Evolutionary conservation across 2,329 filamentous ascomycete species (phyloP).

Genomic region (Amylocarpus encephaloides): DNA sequence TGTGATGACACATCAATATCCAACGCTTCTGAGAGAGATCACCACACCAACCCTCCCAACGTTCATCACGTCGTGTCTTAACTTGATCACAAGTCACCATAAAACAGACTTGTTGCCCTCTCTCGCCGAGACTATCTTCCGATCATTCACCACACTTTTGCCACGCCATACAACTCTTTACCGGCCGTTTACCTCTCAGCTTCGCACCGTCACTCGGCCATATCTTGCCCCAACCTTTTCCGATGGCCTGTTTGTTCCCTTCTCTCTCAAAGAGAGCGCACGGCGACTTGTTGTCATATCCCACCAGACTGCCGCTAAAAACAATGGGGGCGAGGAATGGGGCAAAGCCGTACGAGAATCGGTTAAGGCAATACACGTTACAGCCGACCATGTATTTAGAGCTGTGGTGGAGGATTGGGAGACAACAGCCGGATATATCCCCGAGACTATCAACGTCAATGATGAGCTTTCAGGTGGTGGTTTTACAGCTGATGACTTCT

Average conservation of each 20-base stretch:
- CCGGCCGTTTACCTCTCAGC: slow-evolving; percentile 65
- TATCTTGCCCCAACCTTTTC: slow-evolving; percentile 60
- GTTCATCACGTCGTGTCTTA: slow-evolving; percentile 68
- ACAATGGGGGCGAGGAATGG: slow-evolving; percentile 74
- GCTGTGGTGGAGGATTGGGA: slow-evolving; percentile 79
- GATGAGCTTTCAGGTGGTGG: slow-evolving; percentile 43
- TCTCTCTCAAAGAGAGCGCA: slow-evolving; percentile 49
- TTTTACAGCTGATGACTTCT: slow-evolving; percentile 45
- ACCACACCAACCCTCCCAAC: slow-evolving; percentile 73
- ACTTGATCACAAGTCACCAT: slow-evolving; percentile 47
- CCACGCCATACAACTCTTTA: slow-evolving; percentile 80
- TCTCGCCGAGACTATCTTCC: slow-evolving; percentile 62
- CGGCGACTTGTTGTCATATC: slow-evolving; percentile 63
- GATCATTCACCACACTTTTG: slow-evolving; percentile 64
- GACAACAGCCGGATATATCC: slow-evolving; percentile 48
- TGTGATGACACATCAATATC: slow-evolving; percentile 72
- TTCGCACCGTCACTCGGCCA: slow-evolving; percentile 52
- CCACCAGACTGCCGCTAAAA: slow-evolving; percentile 76
- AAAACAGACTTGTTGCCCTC: slow-evolving; percentile 38
- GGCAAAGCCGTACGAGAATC: slow-evolving; percentile 55
- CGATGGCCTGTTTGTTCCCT: slow-evolving; percentile 42
- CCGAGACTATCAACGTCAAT: slow-evolving; percentile 39
- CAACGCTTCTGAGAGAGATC: slow-evolving; percentile 78
- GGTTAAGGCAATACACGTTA: slow-evolving; percentile 60
- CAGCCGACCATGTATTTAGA: slow-evolving; percentile 71